Base-by-base conservation (phyloP, 768 basidiomycete species). In the Macrolepiota fuliginosa region DNA sequence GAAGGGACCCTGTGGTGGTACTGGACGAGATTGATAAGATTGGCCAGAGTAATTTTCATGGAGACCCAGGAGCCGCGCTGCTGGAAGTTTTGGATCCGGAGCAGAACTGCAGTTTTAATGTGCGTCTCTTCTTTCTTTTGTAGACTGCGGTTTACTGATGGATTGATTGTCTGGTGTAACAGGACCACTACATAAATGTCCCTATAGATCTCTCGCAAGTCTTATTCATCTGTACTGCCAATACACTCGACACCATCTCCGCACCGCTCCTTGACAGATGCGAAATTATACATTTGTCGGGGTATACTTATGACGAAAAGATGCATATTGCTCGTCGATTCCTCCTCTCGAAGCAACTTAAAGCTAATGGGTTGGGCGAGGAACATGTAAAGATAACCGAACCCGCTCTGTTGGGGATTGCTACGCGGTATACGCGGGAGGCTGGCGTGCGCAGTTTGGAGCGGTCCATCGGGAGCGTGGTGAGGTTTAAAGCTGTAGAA, bases 11-110 rank as follows among this genome's bases (percentile, higher is more conserved):
- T 12, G 90, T 98, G 4, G 77, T 96, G 56, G 74, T 98, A 35
- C 76, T 96, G 76, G 96, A 97, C 68, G 96, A 97, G 72, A 86
- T 97, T 47, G 96, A 97, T 75, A 97, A 97, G 75, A 83, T 94
- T 58, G 89, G 90, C 0, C 88, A 89, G 59, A 90, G 83, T 66
- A 94, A 91, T 68, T 91, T 91, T 76, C 94, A 96, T 66, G 95
- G 95, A 0, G 94, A 96, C 71, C 95, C 95, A 13, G 86, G 85
- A 2, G 96, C 96, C 40, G 95, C 95, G 0, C 73, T 98, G 62
- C 76, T 98, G 3, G 95, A 98, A 68, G 94, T 96, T 0, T 80
- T 98, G 56, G 96, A 97, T 70, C 96, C 96, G 0, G 96, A 97
- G 71, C 94, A 96, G 73, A 96, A 95, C 64, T 83, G 90, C 69